These are phyloP conservation scores for Tuber aestivum DNA, from an alignment of 495 filamentous ascomycete genomes.

Conservation along the genomic window DNA sequence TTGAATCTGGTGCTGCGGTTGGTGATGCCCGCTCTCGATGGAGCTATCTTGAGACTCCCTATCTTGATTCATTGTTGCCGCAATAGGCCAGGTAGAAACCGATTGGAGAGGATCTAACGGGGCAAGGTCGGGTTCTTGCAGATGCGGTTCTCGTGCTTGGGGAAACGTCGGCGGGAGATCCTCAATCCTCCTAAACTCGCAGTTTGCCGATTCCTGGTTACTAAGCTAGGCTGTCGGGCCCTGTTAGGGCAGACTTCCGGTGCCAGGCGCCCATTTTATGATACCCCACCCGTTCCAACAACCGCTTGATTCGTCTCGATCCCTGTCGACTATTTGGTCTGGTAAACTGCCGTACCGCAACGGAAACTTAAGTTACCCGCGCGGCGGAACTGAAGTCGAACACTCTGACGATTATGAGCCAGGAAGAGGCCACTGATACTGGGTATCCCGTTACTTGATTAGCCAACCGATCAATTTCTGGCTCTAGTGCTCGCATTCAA, in stretches of 20 bases:
- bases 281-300: not conserved
- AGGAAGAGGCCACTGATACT: not conserved
- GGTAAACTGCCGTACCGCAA: not conserved
- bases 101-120: not conserved
- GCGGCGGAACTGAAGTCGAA: not conserved
- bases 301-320: not conserved
- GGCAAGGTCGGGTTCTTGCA: conserved; percentile 12
- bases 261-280: not conserved
- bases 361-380: not conserved
- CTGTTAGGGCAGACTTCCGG: not conserved
- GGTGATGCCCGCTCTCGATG: conserved; percentile 13
- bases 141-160: not conserved
- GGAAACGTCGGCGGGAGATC: not conserved
- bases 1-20: conserved; percentile 12
- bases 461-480: not conserved
- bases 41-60: conserved; percentile 23
- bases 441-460: not conserved
- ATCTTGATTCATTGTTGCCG: conserved; percentile 29
- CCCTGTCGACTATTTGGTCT: not conserved
- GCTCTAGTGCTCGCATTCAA: not conserved
- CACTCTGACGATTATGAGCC: not conserved
- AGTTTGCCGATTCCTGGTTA: not conserved
- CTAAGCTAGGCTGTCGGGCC: not conserved
- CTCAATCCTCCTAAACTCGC: not conserved
- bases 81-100: conserved; percentile 6